phyloP scores from a whole-genome alignment of 2,329 filamentous ascomycete species.

The Penicillium sp. region DNA sequence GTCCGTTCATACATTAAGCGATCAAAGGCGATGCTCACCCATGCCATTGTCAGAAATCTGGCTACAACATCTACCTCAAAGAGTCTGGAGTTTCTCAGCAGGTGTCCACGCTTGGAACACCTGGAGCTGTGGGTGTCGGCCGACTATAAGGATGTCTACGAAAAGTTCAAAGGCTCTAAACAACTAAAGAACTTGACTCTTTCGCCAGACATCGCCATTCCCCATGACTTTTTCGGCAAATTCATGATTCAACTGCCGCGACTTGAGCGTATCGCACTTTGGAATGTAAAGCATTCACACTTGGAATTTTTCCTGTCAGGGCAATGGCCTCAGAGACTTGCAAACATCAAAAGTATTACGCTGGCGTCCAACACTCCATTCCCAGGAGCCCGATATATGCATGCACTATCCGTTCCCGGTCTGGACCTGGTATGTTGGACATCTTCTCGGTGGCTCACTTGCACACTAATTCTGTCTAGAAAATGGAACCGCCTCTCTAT shows the following conservation, averaged over 20 bases:
- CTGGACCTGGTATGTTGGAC: slow-evolving; percentile 6
- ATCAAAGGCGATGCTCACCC: slow-evolving; percentile 31
- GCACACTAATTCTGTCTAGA: too few species aligned
- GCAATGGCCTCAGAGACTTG: slow-evolving; percentile 22
- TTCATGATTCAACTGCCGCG: slow-evolving; percentile 24
- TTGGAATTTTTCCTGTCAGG: background rate
- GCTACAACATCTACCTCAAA: slow-evolving; percentile 21
- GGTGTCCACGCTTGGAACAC: slow-evolving; percentile 32
- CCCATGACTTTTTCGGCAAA: slow-evolving; percentile 22
- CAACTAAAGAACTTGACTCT: slow-evolving; percentile 25
- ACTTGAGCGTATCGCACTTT: slow-evolving; percentile 27
- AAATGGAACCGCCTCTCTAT: too few species aligned
- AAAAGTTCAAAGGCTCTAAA: slow-evolving; percentile 25
- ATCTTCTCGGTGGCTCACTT: too few species aligned
- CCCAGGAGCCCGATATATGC: background rate
- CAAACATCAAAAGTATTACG: slow-evolving; percentile 30
- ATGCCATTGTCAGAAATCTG: slow-evolving; percentile 29
- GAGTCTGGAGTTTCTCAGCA: slow-evolving; percentile 29
- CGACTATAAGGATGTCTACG: slow-evolving; percentile 19
- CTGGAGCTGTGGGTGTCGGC: slow-evolving; percentile 26
- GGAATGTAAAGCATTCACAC: slow-evolving; percentile 13
- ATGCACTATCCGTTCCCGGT: slow-evolving; percentile 13
- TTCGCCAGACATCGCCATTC: slow-evolving; percentile 21
- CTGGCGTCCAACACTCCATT: slow-evolving; percentile 14
- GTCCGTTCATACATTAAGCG: slow-evolving; percentile 33